Evolutionary conservation across 1,284 basidiomycete genomes (phyloP).

Genomic region (Ustilago curta): DNA sequence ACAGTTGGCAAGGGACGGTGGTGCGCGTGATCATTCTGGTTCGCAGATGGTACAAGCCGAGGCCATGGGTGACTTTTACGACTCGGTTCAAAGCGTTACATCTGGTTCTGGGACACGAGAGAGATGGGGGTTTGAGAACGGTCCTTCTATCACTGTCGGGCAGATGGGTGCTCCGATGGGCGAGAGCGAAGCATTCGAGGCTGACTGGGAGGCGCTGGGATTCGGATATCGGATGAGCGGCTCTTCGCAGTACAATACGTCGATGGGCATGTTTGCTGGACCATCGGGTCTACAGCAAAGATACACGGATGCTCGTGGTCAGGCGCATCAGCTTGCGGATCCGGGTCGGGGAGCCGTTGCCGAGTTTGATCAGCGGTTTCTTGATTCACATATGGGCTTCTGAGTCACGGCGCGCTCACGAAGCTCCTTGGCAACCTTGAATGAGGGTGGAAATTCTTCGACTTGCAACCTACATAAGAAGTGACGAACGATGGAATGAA

Average conservation of each 20-base stretch:
- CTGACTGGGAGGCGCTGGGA: conserved; percentile 49
- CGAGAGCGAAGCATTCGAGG: conserved; percentile 26
- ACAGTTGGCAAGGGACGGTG: background rate
- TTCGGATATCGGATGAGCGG: conserved; percentile 39
- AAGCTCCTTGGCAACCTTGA: too few species aligned
- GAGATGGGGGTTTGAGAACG: conserved; percentile 15
- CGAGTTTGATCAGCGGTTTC: conserved; percentile 43
- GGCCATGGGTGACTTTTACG: conserved; percentile 17
- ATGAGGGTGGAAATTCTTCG: too few species aligned
- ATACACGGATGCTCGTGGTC: background rate
- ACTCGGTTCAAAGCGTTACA: conserved; percentile 6
- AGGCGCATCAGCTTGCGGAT: background rate
- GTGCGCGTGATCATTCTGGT: conserved; percentile 8
- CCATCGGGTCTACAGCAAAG: conserved; percentile 8
- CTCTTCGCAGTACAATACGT: conserved; percentile 8
- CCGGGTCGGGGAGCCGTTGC: conserved; percentile 10
- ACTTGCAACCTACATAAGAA: background rate
- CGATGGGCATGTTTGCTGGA: conserved; percentile 10
- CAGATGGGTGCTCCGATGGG: conserved; percentile 8
- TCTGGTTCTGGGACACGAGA: conserved; percentile 5
- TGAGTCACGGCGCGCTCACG: background rate
- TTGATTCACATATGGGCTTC: conserved; percentile 52
- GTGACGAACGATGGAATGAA: too few species aligned
- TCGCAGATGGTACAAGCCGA: conserved; percentile 12
- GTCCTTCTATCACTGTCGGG: background rate